phyloP scores from a whole-genome alignment of 2,329 filamentous ascomycete species.

The Epichloe coenophiala region DNA sequence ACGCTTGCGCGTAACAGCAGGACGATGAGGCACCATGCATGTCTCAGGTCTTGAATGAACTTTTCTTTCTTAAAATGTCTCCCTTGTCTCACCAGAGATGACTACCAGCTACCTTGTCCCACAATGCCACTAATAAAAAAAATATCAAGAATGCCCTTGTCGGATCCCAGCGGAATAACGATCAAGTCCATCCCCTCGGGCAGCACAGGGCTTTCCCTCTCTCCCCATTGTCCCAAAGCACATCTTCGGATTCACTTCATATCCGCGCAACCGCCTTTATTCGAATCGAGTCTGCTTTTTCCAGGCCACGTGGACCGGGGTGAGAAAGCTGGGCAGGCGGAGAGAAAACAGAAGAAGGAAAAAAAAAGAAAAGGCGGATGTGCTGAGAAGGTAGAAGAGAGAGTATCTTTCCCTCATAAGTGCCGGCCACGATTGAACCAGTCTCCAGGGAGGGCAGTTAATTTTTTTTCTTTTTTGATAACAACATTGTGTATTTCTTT shows the following conservation, averaged over 20 bases:
- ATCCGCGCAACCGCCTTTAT: neutral
- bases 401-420: conserved; percentile 99
- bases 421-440: conserved; percentile 49
- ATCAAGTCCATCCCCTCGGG: conserved; percentile 72
- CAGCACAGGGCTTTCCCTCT: conserved; percentile 99
- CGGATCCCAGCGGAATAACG: conserved; percentile 51
- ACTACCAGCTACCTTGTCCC: neutral
- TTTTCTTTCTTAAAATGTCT: conserved; percentile 6
- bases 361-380: conserved; percentile 4
- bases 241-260: neutral
- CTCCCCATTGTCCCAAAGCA: conserved; percentile 25
- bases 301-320: neutral
- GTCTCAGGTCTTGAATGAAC: neutral
- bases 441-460: neutral
- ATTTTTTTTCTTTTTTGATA: neutral
- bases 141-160: neutral
- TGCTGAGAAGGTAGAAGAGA: conserved; percentile 14
- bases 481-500: conserved; percentile 6
- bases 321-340: conserved; percentile 3
- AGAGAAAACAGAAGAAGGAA: too few relatives aligned
- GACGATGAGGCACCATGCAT: too few relatives aligned
- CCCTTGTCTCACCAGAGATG: neutral
- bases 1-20: too few relatives aligned
- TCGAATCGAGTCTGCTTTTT: neutral
- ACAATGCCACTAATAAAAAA: conserved; percentile 8